These are phyloP conservation scores for Phaffomyces antillensis DNA, from an alignment of 805 yeast species.

Conservation along the genomic window DNA sequence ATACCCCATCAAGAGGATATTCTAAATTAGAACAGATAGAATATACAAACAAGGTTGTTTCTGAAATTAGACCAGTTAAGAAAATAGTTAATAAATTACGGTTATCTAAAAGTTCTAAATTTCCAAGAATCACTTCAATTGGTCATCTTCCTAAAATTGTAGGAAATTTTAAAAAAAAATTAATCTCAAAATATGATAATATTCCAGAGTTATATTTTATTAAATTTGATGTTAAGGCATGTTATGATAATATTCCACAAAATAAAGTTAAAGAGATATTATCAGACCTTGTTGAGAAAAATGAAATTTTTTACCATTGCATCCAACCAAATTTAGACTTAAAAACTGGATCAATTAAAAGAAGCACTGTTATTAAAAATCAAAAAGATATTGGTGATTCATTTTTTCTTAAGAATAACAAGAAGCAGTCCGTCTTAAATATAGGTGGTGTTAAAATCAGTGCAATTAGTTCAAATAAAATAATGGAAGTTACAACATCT, in stretches of 20 bases:
- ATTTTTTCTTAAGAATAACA: neutral
- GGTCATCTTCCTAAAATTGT: slow-evolving; percentile 38
- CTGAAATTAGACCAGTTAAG: slow-evolving; percentile 38
- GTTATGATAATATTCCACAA: slow-evolving; percentile 69
- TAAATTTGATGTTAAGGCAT: slow-evolving; percentile 70
- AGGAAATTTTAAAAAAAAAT: slow-evolving; percentile 27
- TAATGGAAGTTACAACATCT: slow-evolving; percentile 37
- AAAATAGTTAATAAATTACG: slow-evolving; percentile 30
- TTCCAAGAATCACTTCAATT: slow-evolving; percentile 34
- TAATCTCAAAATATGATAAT: slow-evolving; percentile 14
- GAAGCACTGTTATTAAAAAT: neutral
- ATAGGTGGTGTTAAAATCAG: slow-evolving; percentile 1
- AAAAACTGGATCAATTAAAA: neutral
- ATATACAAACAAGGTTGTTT: slow-evolving; percentile 29
- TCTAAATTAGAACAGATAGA: slow-evolving; percentile 26
- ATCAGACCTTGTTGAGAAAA: slow-evolving; percentile 23
- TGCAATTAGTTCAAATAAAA: slow-evolving; percentile 34
- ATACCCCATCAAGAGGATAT: slow-evolving; percentile 41
- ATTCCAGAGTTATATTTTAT: slow-evolving; percentile 41
- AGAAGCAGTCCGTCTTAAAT: neutral
- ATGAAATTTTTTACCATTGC: slow-evolving; percentile 7
- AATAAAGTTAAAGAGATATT: slow-evolving; percentile 31
- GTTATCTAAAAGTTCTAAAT: slow-evolving; percentile 16
- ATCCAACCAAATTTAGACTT: slow-evolving; percentile 12
- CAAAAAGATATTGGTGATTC: neutral